Conservation (phyloP, 192 early-diverging fungal species). For the Neocallimastix lanati region DNA sequence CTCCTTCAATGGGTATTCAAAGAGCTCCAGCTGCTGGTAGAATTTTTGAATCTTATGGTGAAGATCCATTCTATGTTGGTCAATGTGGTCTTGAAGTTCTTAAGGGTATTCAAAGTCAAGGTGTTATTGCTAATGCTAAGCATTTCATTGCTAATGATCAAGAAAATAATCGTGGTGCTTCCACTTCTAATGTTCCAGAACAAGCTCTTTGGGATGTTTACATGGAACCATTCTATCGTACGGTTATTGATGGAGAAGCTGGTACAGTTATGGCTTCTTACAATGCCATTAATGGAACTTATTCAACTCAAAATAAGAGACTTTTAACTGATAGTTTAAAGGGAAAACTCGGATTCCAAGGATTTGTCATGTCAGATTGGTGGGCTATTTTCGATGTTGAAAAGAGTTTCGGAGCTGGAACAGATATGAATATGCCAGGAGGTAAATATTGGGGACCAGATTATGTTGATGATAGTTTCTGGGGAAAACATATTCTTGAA, state of each 20-base stretch:
- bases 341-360: slow-evolving; percentile 32
- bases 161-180: slow-evolving; percentile 12
- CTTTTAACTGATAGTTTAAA: slow-evolving; percentile 26
- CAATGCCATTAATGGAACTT: slow-evolving; percentile 32
- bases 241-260: slow-evolving; percentile 23
- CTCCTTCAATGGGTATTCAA: too few relatives aligned
- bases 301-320: slow-evolving; percentile 30
- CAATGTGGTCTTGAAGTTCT: too few relatives aligned
- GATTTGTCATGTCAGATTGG: slow-evolving; percentile 49
- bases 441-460: background rate
- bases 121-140: slow-evolving; percentile 34
- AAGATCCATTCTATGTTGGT: too few relatives aligned
- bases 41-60: too few relatives aligned
- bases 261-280: slow-evolving; percentile 42
- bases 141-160: slow-evolving; percentile 28
- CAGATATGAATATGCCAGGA: slow-evolving; percentile 23
- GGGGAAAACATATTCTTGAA: background rate
- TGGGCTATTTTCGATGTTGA: slow-evolving; percentile 15
- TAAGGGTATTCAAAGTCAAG: slow-evolving; percentile 13
- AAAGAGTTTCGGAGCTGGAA: slow-evolving; percentile 11
- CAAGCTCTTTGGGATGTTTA: slow-evolving; percentile 39
- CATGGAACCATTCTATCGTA: slow-evolving; percentile 29
- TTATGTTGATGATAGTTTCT: background rate
- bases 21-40: too few relatives aligned
- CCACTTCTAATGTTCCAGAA: slow-evolving; percentile 20